Evolutionary conservation across 2,329 filamentous ascomycete species (phyloP).

Genomic region (Cladosporium sp.): DNA sequence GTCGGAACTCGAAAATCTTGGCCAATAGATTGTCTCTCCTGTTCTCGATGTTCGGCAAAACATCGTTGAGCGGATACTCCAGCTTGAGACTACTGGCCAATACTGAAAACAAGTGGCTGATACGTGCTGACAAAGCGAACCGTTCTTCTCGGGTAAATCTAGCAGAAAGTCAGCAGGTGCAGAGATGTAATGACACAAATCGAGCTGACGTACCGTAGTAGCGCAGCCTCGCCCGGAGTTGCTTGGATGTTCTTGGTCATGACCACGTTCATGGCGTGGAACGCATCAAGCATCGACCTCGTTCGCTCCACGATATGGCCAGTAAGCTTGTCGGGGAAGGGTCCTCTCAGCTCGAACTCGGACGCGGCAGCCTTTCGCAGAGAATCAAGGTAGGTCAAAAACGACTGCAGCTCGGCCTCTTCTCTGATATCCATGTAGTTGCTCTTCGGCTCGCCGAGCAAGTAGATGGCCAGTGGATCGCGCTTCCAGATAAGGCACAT

Average conservation of each 20-base stretch:
- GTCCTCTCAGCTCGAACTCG: conserved; percentile 82
- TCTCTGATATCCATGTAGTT: conserved; percentile 81
- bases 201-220: conserved; percentile 46
- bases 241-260: conserved; percentile 72
- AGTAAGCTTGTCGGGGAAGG: conserved; percentile 72
- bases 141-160: conserved; percentile 73
- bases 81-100: conserved; percentile 90
- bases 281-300: conserved; percentile 79
- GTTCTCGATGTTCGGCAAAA: conserved; percentile 74
- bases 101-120: conserved; percentile 81
- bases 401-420: conserved; percentile 79
- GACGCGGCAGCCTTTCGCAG: conserved; percentile 67
- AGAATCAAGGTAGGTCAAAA: conserved; percentile 64
- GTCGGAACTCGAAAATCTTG: conserved; percentile 81
- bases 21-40: conserved; percentile 76
- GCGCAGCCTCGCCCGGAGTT: conserved; percentile 71
- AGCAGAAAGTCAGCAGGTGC: background rate
- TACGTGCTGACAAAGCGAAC: conserved; percentile 73
- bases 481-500: conserved; percentile 96
- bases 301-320: conserved; percentile 72
- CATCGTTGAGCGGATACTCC: conserved; percentile 87
- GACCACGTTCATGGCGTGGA: conserved; percentile 93
- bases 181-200: background rate
- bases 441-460: conserved; percentile 32
- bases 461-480: conserved; percentile 71